Conservation (phyloP, 164 flowering plant genomes). For the Nymphaea thermarum region DNA sequence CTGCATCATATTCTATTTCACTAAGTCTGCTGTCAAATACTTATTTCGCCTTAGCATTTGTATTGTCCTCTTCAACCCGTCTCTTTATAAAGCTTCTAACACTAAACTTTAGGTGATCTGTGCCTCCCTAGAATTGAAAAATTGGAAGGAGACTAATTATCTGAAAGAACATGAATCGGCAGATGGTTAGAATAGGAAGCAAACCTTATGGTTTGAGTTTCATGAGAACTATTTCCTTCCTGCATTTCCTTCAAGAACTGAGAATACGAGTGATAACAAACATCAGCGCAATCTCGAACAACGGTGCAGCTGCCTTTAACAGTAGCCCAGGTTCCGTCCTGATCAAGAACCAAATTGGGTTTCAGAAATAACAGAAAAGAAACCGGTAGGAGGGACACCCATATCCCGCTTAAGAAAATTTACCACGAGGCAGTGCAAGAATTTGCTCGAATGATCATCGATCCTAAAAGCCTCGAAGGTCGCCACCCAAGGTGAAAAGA, state of each 20-base stretch:
- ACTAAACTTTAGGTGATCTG: too few species aligned
- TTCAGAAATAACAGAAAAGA: neutral
- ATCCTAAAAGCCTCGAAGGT: constrained; percentile 84
- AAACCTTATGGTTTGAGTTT: constrained; percentile 59
- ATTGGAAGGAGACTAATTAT: too few species aligned
- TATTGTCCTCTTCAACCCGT: too few species aligned
- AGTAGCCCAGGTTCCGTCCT: constrained; percentile 97
- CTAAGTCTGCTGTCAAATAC: too few species aligned
- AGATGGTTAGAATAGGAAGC: neutral
- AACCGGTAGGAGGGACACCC: neutral
- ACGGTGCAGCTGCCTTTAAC: constrained; percentile 77
- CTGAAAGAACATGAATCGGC: too few species aligned
- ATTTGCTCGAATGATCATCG: constrained; percentile 43
- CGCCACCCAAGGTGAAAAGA: constrained; percentile 87
- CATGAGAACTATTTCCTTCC: constrained; percentile 41
- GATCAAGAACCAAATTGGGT: neutral
- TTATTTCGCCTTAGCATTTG: too few species aligned
- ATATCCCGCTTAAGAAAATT: neutral
- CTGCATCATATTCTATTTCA: too few species aligned
- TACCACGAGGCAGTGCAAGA: constrained; percentile 79
- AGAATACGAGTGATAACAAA: constrained; percentile 75
- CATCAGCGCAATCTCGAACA: constrained; percentile 75
- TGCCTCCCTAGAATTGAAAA: too few species aligned
- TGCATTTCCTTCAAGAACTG: constrained; percentile 60
- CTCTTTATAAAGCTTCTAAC: too few species aligned